Evolutionary conservation across 2,329 filamentous ascomycete genomes (phyloP).

Genomic region (Pezicula rhizophila): DNA sequence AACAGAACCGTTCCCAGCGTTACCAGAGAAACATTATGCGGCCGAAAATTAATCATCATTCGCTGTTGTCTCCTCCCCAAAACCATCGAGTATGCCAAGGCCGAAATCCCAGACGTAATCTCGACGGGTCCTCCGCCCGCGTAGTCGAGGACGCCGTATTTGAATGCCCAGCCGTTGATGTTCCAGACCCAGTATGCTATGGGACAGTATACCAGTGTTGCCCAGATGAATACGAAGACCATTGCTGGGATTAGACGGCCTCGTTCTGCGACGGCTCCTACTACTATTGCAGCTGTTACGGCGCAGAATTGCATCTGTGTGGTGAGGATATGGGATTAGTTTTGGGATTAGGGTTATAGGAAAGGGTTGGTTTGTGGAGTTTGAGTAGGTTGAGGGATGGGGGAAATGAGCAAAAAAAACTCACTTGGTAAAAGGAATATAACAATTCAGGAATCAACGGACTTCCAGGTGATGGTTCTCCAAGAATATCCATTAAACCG

Average conservation of each 20-base stretch:
- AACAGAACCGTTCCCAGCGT: constrained; percentile 87
- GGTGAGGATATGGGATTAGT: background rate
- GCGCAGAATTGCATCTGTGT: constrained; percentile 86
- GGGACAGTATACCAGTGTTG: constrained; percentile 91
- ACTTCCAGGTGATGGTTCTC: constrained; percentile 72
- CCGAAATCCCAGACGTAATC: constrained; percentile 84
- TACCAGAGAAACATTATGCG: constrained; percentile 94
- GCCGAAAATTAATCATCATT: constrained; percentile 98
- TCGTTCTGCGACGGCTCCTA: constrained; percentile 85
- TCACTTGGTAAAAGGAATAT: constrained; percentile 84
- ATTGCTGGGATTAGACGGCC: constrained; percentile 84
- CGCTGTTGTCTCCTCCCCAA: constrained; percentile 91
- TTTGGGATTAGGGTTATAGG: too few species aligned
- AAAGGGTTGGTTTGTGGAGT: too few species aligned
- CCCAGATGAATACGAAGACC: constrained; percentile 93
- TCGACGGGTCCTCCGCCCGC: constrained; percentile 92
- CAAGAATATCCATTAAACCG: constrained; percentile 76
- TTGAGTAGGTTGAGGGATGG: too few species aligned
- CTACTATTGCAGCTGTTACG: constrained; percentile 81
- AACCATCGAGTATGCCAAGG: constrained; percentile 86
- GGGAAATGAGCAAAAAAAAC: background rate
- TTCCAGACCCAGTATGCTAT: constrained; percentile 95
- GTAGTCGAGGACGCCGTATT: constrained; percentile 86
- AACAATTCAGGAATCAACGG: constrained; percentile 82
- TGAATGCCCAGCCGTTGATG: constrained; percentile 80